A percentile compares a stretch with the other conserved stretches of the same genome.
phyloP scores from a whole-genome alignment of 352 stramenopile species.

The Globisporangium abappressorium region DNA sequence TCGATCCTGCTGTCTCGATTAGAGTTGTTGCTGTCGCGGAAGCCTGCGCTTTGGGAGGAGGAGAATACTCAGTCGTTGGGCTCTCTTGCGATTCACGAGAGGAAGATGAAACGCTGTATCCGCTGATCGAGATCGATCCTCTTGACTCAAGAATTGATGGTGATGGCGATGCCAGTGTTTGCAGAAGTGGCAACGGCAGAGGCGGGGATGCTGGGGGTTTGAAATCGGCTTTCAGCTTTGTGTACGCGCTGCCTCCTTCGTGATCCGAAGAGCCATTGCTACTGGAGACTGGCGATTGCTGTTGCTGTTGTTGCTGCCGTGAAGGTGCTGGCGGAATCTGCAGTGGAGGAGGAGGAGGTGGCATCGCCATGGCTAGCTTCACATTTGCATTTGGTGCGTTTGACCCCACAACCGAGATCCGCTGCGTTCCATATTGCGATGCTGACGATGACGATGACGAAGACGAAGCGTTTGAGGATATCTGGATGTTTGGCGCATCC shows the following conservation, averaged over 20 bases:
- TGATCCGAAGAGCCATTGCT: constrained; percentile 7
- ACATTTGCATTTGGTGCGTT: neutral
- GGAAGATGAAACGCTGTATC: neutral
- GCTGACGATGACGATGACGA: neutral
- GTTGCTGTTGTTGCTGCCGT: constrained; percentile 4
- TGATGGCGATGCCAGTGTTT: constrained; percentile 5
- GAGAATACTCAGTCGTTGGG: neutral
- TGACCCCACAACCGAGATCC: neutral
- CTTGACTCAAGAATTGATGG: constrained; percentile 11
- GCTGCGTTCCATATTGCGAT: constrained; percentile 6
- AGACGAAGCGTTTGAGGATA: neutral
- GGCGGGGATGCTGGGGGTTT: constrained; percentile 8
- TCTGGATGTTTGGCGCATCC: neutral
- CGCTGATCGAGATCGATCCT: neutral
- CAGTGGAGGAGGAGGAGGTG: neutral
- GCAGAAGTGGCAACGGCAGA: constrained; percentile 13
- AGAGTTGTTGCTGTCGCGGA: neutral
- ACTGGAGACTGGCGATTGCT: constrained; percentile 15
- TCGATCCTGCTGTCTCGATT: neutral
- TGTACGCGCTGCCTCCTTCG: neutral
- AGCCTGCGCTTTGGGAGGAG: neutral
- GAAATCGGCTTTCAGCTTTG: constrained; percentile 14
- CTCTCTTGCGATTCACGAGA: constrained; percentile 9
- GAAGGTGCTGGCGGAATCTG: neutral
- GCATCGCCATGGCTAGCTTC: neutral